Base-by-base conservation (phyloP, 805 yeast species). In the Metschnikowia arizonensis region DNA sequence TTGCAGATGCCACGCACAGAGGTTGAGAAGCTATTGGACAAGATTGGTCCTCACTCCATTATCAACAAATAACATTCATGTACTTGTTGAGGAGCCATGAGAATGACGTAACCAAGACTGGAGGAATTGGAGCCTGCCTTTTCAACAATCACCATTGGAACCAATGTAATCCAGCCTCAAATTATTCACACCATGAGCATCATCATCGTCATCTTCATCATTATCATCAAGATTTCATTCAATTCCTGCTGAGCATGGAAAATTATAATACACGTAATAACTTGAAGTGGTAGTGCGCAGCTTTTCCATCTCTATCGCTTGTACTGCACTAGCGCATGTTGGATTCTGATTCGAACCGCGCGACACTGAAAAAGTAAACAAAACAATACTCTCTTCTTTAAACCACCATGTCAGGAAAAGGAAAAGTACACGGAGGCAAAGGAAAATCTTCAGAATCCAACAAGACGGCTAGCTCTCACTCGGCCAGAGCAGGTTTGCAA, bases 401-500 rank as follows among this genome's bases (percentile, higher is more conserved):
- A 36, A 30, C 12, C 35, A 60, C 33, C 45, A 88, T 90, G 97
- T 86, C 96, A 45, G 76, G 76, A 40, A 71, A 71, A 63, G 97
- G 98, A 56, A 91, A 91, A 80, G 88, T 83, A 49, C 90, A 86
- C 68, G 97, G 98, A 56, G 97, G 97, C 63, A 91, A 90, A 73
- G 97, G 97, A 57, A 90, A 90, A 68, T 83, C 95, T 21, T 88
- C 95, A 28, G 76, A 71, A 50, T 53, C 62, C 40, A 87, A 87
- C 64, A 85, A 83, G 66, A 71, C 73, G 40, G 77, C 91, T 18
- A 90, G 85, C 58, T 86, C 96, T 11, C 95, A 90, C 58, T 87
- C 96, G 5, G 95, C 96, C 8, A 83, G 95, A 67, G 97, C 97
- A 23, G 97, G 97, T 21, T 74, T 89, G 65, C 93, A 85, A 66